Conservation (phyloP, 257 asterid species). For the Verbena officinalis region DNA sequence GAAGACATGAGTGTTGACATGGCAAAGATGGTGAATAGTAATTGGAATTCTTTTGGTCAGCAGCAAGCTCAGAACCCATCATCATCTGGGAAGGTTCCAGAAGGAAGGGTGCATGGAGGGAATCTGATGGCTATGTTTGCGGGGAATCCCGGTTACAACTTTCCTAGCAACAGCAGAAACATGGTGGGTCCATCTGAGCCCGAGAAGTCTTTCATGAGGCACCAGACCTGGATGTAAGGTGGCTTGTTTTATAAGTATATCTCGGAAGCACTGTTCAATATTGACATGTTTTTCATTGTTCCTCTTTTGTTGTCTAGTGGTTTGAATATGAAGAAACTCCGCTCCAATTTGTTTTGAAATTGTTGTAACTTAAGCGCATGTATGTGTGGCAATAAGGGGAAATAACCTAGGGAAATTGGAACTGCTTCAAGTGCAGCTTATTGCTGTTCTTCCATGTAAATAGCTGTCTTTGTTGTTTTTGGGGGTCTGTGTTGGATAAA, state of each 20-base stretch:
- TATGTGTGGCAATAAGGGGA: constrained; percentile 47
- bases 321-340: constrained; percentile 27
- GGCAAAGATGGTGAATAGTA: constrained; percentile 36
- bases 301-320: constrained; percentile 31
- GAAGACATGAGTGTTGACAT: constrained; percentile 43
- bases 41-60: constrained; percentile 34
- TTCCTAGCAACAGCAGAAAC: constrained; percentile 34
- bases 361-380: constrained; percentile 23
- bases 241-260: constrained; percentile 21
- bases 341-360: constrained; percentile 33
- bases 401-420: constrained; percentile 11
- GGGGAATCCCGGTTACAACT: constrained; percentile 38
- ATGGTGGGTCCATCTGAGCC: constrained; percentile 43
- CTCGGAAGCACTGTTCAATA: constrained; percentile 5
- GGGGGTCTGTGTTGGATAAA: constrained; percentile 24
- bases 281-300: constrained; percentile 24
- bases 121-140: constrained; percentile 68
- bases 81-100: constrained; percentile 55
- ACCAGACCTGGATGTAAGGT: constrained; percentile 58
- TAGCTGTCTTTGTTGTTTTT: constrained; percentile 34
- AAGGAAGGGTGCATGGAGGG: constrained; percentile 98
- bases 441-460: constrained; percentile 45
- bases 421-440: constrained; percentile 37
- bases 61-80: constrained; percentile 35
- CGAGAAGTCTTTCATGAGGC: constrained; percentile 45